Evolutionary conservation across 352 stramenopile genomes (phyloP).

Genomic region (Globisporangium barbulae): DNA sequence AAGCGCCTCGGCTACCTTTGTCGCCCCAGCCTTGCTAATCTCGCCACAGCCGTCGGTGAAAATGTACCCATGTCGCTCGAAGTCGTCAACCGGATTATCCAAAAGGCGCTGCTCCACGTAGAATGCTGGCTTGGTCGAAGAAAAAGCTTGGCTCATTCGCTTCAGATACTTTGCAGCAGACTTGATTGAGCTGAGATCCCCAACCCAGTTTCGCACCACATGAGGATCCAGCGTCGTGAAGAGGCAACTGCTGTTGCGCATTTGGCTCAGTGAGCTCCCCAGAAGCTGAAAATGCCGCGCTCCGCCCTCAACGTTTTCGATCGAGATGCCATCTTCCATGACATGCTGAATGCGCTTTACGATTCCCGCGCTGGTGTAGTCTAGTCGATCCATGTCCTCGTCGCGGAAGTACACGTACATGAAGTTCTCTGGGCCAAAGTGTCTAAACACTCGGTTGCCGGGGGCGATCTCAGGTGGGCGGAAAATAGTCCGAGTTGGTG

Average conservation of each 20-base stretch:
- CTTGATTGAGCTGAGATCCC: slow-evolving; percentile 46
- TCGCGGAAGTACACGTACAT: slow-evolving; percentile 84
- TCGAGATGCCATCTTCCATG: slow-evolving; percentile 35
- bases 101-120: slow-evolving; percentile 39
- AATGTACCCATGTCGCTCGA: slow-evolving; percentile 35
- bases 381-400: slow-evolving; percentile 69
- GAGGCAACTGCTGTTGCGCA: slow-evolving; percentile 66
- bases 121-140: slow-evolving; percentile 57
- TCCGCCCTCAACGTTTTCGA: slow-evolving; percentile 26
- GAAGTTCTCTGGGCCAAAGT: slow-evolving; percentile 70
- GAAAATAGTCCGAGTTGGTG: slow-evolving; percentile 64
- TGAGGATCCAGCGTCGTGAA: slow-evolving; percentile 63
- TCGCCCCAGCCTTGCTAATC: slow-evolving; percentile 37
- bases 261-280: slow-evolving; percentile 69
- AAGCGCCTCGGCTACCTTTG: slow-evolving; percentile 34
- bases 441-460: slow-evolving; percentile 66
- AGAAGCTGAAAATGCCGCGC: slow-evolving; percentile 46
- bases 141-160: slow-evolving; percentile 72
- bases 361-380: slow-evolving; percentile 43
- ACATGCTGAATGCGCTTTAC: slow-evolving; percentile 36
- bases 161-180: slow-evolving; percentile 76
- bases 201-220: slow-evolving; percentile 52
- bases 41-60: slow-evolving; percentile 80
- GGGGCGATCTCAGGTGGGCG: slow-evolving; percentile 44
- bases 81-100: slow-evolving; percentile 41